These are phyloP conservation scores for Raffaelea arxii DNA, from an alignment of 2,329 filamentous ascomycete genomes.

Conservation along the genomic window DNA sequence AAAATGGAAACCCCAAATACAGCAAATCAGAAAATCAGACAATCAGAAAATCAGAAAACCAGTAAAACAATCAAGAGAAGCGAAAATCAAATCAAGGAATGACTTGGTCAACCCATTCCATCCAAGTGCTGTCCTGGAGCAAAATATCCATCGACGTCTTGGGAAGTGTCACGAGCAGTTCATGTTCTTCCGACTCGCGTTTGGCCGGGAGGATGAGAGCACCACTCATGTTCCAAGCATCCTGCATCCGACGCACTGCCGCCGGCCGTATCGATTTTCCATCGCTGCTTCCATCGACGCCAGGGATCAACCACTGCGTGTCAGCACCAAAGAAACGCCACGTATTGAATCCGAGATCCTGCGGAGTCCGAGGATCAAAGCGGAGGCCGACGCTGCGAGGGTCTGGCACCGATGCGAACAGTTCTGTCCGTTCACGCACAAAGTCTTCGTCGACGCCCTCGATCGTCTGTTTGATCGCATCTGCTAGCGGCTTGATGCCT, in stretches of 20 bases:
- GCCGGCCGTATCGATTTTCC: constrained; percentile 15
- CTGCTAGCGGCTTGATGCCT: constrained; percentile 21
- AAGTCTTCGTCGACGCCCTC: constrained; percentile 29
- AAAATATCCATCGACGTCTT: constrained; percentile 19
- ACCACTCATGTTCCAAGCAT: constrained; percentile 20
- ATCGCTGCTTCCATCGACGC: constrained; percentile 5
- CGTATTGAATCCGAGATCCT: constrained; percentile 32
- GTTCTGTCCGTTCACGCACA: constrained; percentile 25
- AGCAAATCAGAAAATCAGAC: no score
- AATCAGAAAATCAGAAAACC: no score
- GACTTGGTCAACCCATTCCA: constrained; percentile 18
- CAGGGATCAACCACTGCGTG: constrained; percentile 24
- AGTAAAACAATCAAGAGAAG: neutral
- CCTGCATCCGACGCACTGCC: constrained; percentile 21
- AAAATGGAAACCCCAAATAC: no score
- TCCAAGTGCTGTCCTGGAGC: constrained; percentile 16
- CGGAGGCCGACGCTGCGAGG: constrained; percentile 29
- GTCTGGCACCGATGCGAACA: constrained; percentile 27
- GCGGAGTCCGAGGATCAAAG: constrained; percentile 28
- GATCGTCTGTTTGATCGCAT: no score
- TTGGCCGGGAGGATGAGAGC: constrained; percentile 23
- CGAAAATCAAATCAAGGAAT: constrained; percentile 1
- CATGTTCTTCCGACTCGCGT: constrained; percentile 14
- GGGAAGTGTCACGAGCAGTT: constrained; percentile 23
- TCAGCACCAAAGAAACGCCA: constrained; percentile 35